Evolutionary conservation across 768 basidiomycete species (phyloP), one percentile per base, ranked within the genome.

Genomic region (Pleurotus eryngii): DNA sequence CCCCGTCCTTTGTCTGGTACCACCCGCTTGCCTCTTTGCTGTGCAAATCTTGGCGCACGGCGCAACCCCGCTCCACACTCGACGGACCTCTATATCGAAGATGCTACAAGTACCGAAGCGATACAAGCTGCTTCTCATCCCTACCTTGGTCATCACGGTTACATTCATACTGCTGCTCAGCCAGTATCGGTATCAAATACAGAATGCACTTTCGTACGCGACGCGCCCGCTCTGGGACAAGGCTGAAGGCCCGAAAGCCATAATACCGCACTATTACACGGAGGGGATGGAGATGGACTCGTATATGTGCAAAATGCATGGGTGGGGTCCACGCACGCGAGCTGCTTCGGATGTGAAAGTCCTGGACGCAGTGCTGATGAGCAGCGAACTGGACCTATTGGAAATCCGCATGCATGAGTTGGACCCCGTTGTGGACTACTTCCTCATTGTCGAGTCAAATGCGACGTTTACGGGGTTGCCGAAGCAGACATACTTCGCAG

Each of bases 331-430:
- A 54, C 72, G 83, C 45, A 59, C 62, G 40, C 35, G 38, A 24
- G 5, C 51, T 11, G 22, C 37, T 6, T 63, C 65, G 15, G 47
- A 59, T 27, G 65, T 63, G 45, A 69, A 70, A 27, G 62, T 82
- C 46, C 79, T 77, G 70, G 73, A 86, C 61, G 81, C 84, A 3
- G 76, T 85, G 43, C 70, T 87, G 55, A 80, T 86, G 75, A 82
- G 79, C 72, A 83, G 76, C 58, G 85, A 87, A 64, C 70, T 86
- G 30, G 86, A 86, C 63, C 70, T 87, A 24, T 66, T 86, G 49
- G 84, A 86, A 65, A 79, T 86, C 55, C 78, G 86, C 18, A 68
- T 86, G 71, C 72, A 83, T 68, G 86, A 87, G 67, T 74, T 86
- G 50, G 77, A 79, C 57, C 66, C 76, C 4, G 74, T 82, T 47